A percentile compares a stretch with the other conserved stretches of the same genome.
Evolutionary conservation across 768 basidiomycete genomes (phyloP).

Genomic region (Basidioascus undulatus): DNA sequence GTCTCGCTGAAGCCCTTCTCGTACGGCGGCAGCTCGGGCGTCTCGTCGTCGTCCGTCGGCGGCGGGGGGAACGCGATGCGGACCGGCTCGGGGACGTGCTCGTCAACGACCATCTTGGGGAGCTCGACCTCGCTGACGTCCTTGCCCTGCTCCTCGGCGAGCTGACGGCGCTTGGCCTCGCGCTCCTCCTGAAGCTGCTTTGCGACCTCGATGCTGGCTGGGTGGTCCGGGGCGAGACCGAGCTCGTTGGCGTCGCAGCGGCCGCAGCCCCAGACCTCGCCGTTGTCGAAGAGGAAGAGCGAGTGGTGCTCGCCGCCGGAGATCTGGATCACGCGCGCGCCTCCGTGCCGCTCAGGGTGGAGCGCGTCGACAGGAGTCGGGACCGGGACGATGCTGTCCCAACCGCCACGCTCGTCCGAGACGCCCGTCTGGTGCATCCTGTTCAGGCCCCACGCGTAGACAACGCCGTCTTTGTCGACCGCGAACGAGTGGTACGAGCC

Average conservation of each 20-base stretch:
- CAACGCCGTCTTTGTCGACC: slow-evolving; percentile 51
- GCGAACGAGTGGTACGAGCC: slow-evolving; percentile 79
- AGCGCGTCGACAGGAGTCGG: slow-evolving; percentile 25
- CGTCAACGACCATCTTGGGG: slow-evolving; percentile 13
- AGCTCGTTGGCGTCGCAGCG: slow-evolving; percentile 64
- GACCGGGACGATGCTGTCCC: slow-evolving; percentile 24
- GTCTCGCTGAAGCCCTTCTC: slow-evolving; percentile 16
- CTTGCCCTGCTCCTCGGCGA: slow-evolving; percentile 6
- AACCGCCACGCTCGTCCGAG: slow-evolving; percentile 18
- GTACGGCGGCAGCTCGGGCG: slow-evolving; percentile 16
- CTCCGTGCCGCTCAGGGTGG: slow-evolving; percentile 16
- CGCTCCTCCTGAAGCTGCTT: not conserved
- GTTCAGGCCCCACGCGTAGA: slow-evolving; percentile 94
- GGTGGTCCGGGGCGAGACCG: slow-evolving; percentile 30
- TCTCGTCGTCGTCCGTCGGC: slow-evolving; percentile 17
- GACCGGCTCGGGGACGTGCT: slow-evolving; percentile 16
- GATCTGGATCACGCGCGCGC: slow-evolving; percentile 31
- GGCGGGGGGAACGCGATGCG: slow-evolving; percentile 22
- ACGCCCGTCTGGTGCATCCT: slow-evolving; percentile 45
- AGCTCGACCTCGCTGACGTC: slow-evolving; percentile 8
- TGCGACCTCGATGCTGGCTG: slow-evolving; percentile 12
- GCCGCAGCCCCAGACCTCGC: slow-evolving; percentile 67
- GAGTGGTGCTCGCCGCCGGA: slow-evolving; percentile 68
- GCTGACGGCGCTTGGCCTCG: slow-evolving; percentile 8
- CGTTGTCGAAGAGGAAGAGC: slow-evolving; percentile 59